Evolutionary conservation across 2,329 filamentous ascomycete genomes (phyloP), one percentile per base, ranked within the genome.

Genomic region (Cercospora sesami): DNA sequence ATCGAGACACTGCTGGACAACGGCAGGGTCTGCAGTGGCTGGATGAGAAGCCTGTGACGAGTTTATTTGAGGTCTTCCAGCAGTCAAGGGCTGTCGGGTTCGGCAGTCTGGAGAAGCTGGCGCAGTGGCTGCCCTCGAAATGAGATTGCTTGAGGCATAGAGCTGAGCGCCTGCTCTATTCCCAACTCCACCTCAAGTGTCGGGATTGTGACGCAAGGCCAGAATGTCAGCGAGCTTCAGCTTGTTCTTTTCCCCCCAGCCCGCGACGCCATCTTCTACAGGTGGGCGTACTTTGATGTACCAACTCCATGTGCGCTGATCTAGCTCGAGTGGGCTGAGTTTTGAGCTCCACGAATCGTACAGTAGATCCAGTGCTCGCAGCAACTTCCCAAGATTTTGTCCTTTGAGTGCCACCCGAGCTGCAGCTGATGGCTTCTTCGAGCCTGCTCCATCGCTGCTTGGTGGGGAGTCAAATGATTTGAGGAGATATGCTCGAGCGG

Each of bases 221-320:
- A 94, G 77, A 48, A 96, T 91, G 71, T 88, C 87, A 14, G 81
- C 81, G 39, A 96, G 77, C 72, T 83, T 88, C 30, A 96, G 82
- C 64, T 83, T 81, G 1, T 91, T 92, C 78, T 94, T 95, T 12
- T 90, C 91, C 30, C 93, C 93, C 93, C 93, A 96, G 1, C 93
- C 93, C 21, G 88, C 86, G 59, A 87, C 86, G 0, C 93, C 93
- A 66, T 84, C 80, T 67, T 91, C 88, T 2, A 96, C 90, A 21
- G 92, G 89, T 0, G 93, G 93, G 70, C 93, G 83, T 21, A 94
- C 87, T 23, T 86, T 85, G 1, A 90, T 83, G 79, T 96, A 96
- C 93, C 93, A 96, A 10, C 82, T 82, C 91, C 92, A 96, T 18
- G 92, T 91, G 68, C 89, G 86, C 69, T 85, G 84, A 76, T 96